Base-by-base conservation (phyloP, 805 yeast genomes). In the Hanseniaspora mollemarum region DNA sequence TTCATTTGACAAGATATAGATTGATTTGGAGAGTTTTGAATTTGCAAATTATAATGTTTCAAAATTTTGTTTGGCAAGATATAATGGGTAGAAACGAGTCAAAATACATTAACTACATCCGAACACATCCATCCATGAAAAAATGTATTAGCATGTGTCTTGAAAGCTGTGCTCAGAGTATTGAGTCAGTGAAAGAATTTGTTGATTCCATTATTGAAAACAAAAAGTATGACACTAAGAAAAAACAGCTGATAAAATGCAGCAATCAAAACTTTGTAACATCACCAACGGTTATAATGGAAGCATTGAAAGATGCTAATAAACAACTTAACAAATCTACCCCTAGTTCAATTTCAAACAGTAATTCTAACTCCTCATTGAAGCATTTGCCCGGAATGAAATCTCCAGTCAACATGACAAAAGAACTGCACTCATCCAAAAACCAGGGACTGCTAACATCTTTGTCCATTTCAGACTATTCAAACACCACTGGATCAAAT, bases 11-110 rank as follows among this genome's bases (percentile, higher is more conserved):
- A 4, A 65, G 81, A 49, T 71, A 69, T 55, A 67, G 80, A 54
- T 62, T 80, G 39, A 68, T 67, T 40, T 80, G 85, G 85, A 66
- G 81, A 57, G 76, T 72, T 51, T 72, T 72, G 53, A 76, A 77
- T 61, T 57, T 80, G 42, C 78, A 77, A 53, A 72, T 77, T 43
- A 67, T 77, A 22, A 60, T 78, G 25, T 72, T 77, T 54, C 67
- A 83, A 52, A 76, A 80, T 2, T 76, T 75, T 56, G 71, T 80
- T 33, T 70, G 78, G 72, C 78, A 76, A 61, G 67, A 75, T 54
- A 72, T 71, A 15, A 62, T 69, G 46, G 68, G 69, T 13, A 65
- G 67, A 29, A 62, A 67, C 43, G 62, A 68, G 43, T 63, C 67
- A 19, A 60, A 58, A 18, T 59, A 63, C 35, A 53, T 61, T 52